Percentiles rank a stretch among this genome's conserved stretches.
phyloP scores from a whole-genome alignment of 108 stramenopile species.

The Skeletonema grethae region DNA sequence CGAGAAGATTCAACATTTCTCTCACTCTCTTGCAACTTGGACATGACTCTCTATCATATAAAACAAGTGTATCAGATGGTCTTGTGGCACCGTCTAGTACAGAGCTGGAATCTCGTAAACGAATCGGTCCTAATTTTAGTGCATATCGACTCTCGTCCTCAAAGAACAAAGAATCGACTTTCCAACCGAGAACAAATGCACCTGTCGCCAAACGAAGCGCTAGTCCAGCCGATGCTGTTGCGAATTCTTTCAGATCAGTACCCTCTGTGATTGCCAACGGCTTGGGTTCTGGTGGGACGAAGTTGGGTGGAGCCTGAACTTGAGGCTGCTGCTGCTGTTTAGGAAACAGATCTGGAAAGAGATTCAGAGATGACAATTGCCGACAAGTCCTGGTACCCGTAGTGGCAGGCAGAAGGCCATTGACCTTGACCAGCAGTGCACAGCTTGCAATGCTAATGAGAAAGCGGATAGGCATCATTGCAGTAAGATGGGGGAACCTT shows the following conservation, averaged over 20 bases:
- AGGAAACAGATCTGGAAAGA: not conserved
- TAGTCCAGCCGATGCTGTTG: conserved; percentile 49
- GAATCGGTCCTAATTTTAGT: conserved; percentile 60
- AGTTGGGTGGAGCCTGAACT: conserved; percentile 56
- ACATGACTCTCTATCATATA: conserved; percentile 90
- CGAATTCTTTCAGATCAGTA: conserved; percentile 45
- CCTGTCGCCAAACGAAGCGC: conserved; percentile 68
- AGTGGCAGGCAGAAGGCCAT: not conserved
- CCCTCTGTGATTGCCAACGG: conserved; percentile 54
- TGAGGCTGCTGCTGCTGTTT: conserved; percentile 42
- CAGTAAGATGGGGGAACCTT: not conserved
- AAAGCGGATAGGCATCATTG: not conserved
- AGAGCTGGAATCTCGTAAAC: conserved; percentile 70
- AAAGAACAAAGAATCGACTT: conserved; percentile 47
- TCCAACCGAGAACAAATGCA: conserved; percentile 79
- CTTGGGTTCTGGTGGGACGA: conserved; percentile 61
- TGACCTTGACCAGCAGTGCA: not conserved
- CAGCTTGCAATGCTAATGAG: not conserved
- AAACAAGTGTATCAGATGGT: conserved; percentile 69
- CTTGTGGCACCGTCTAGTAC: conserved; percentile 52
- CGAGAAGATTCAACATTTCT: conserved; percentile 83
- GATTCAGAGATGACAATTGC: not conserved
- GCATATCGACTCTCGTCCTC: conserved; percentile 54
- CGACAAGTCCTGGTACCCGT: not conserved
- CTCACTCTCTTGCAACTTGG: conserved; percentile 88